A percentile compares a stretch with the other conserved stretches of the same genome.
Conservation (phyloP, 495 filamentous ascomycete species). For the Chaetomium fimeti region DNA sequence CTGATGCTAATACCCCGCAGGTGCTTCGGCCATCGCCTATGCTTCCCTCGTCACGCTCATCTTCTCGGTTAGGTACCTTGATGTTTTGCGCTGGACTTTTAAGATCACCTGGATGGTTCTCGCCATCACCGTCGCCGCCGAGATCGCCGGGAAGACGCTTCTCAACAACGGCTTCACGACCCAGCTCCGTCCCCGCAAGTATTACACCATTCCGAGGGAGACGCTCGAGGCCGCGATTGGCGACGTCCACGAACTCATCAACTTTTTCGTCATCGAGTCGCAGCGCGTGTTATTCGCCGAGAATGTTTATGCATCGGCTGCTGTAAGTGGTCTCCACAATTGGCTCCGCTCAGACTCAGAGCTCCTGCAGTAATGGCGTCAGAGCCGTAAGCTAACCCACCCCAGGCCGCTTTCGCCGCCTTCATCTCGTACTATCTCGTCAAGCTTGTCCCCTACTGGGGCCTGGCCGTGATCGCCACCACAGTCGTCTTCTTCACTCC, state of each 20-base stretch:
- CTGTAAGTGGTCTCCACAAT: conserved; percentile 57
- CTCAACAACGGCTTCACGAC: conserved; percentile 77
- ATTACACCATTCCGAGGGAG: conserved; percentile 87
- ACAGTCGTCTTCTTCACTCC: conserved; percentile 80
- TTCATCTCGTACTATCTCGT: conserved; percentile 91
- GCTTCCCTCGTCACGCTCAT: conserved; percentile 71
- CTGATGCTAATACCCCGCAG: conserved; percentile 38
- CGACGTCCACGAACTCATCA: conserved; percentile 86
- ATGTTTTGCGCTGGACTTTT: conserved; percentile 82
- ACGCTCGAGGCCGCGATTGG: conserved; percentile 76
- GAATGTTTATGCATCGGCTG: conserved; percentile 77
- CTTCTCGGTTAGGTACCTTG: conserved; percentile 85
- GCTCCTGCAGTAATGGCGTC: conserved; percentile 16
- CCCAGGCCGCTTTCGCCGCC: conserved; percentile 51
- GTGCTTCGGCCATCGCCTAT: conserved; percentile 86
- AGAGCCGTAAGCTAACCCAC: conserved; percentile 23
- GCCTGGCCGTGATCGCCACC: conserved; percentile 73
- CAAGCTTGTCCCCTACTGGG: conserved; percentile 93
- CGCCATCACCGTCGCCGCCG: conserved; percentile 68
- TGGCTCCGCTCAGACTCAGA: conserved; percentile 8
- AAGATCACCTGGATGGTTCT: conserved; percentile 71
- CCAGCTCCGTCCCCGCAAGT: conserved; percentile 84
- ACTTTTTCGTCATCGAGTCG: conserved; percentile 96
- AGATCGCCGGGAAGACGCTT: conserved; percentile 72
- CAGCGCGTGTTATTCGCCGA: conserved; percentile 94